A percentile compares a stretch with the other conserved stretches of the same genome.
Conservation (phyloP, 768 basidiomycete species). For the Xerocomellus amylosporus region DNA sequence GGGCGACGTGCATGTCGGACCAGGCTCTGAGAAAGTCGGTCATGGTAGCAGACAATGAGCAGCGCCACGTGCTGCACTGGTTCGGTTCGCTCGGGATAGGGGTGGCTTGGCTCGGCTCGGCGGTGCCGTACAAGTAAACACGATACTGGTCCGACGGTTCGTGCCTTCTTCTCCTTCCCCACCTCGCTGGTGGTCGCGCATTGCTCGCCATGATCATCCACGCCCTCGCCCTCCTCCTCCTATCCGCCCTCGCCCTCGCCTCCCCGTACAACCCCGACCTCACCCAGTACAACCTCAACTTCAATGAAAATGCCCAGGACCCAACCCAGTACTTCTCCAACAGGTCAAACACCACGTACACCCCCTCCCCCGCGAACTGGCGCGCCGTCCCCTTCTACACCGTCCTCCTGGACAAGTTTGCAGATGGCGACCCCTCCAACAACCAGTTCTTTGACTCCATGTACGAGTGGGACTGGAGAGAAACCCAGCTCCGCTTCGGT, state of each 20-base stretch:
- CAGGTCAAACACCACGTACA: conserved; percentile 66
- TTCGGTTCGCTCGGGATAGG: too few species aligned
- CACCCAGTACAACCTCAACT: conserved; percentile 73
- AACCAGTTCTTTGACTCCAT: conserved; percentile 83
- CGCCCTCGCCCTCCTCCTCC: conserved; percentile 29
- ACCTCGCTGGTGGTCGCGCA: not conserved
- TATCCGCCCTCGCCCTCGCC: conserved; percentile 44
- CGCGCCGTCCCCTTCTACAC: conserved; percentile 77
- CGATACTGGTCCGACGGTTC: too few species aligned
- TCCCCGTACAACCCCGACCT: conserved; percentile 70
- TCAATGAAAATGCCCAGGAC: conserved; percentile 65
- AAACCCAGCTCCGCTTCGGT: conserved; percentile 86
- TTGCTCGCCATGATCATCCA: conserved; percentile 26
- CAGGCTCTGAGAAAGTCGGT: conserved; percentile 67
- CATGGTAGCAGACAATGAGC: too few species aligned
- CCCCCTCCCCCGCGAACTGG: conserved; percentile 83
- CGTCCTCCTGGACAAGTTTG: conserved; percentile 88
- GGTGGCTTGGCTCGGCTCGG: too few species aligned
- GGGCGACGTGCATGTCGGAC: conserved; percentile 66
- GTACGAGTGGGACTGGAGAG: conserved; percentile 82
- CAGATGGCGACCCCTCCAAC: conserved; percentile 88
- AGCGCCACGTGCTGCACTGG: too few species aligned
- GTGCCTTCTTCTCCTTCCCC: not conserved
- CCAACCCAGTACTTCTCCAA: conserved; percentile 63
- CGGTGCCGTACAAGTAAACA: too few species aligned